Base-by-base conservation (phyloP, 2,329 filamentous ascomycete genomes). In the Epichloe aotearoae region DNA sequence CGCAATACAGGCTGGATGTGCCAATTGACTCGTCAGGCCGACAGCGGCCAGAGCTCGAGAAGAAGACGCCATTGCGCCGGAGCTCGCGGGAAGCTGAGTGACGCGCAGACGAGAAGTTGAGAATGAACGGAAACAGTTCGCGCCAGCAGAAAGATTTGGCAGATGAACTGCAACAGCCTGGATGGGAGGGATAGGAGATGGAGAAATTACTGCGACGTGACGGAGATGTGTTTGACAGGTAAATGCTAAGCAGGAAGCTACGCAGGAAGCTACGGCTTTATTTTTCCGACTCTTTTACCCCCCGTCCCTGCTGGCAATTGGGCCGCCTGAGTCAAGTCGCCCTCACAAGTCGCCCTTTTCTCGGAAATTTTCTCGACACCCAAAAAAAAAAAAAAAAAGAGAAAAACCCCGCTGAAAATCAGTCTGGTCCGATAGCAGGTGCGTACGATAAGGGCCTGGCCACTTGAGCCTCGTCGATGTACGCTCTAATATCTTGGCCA, bases 41-140 rank as follows among this genome's bases (percentile, higher is more conserved):
- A 67, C 56, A 57, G 64, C 61, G 51, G 64, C 62, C 61, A 73
- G 60, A 58, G 70, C 66, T 67, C 70, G 67, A 52, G 69, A 61
- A 54, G 70, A 67, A 55, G 71, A 71, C 64, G 72, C 70, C 73
- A 75, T 75, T 59, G 57, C 57, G 57, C 52, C 52, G 42, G 30
- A 40, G 46, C 46, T 43, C 46, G 40, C 34, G 48, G 30, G 41
- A 30, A 19, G n/a, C 19, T 37, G 36, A 4, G 30, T 6, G 11
- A 23, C 34, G 36, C 33, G 48, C 49, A 43, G 23, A 40, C 30
- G 47, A 48, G 36, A 17, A 45, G n/a, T 36, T 36, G 42, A 34
- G 5, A 19, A 33, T 23, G 26, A 34, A 41, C 19, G 46, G 2
- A 20, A 34, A 41, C n/a, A 10, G 39, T 5, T 34, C 6, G 4